These are phyloP conservation scores for Hypsizygus marmoreus DNA, from an alignment of 768 basidiomycete species.

Conservation along the genomic window DNA sequence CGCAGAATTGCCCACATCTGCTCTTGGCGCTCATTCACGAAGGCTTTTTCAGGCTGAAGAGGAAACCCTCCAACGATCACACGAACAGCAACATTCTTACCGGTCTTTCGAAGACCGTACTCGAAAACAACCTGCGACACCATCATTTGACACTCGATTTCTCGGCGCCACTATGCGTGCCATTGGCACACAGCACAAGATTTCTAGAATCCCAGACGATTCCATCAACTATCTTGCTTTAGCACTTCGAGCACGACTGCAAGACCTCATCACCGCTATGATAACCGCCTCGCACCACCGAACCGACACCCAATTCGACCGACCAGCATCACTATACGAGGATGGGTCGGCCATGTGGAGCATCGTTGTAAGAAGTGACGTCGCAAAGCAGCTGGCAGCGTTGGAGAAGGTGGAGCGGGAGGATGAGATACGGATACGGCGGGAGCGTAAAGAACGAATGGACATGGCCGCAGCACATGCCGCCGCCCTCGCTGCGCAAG, in stretches of 20 bases:
- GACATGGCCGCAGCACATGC: slow-evolving; percentile 74
- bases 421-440: slow-evolving; percentile 73
- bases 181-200: slow-evolving; percentile 67
- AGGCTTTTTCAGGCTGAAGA: slow-evolving; percentile 69
- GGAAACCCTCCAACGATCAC: slow-evolving; percentile 70
- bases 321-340: slow-evolving; percentile 63
- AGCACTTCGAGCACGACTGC: slow-evolving; percentile 73
- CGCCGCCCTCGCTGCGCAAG: slow-evolving; percentile 61
- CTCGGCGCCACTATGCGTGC: slow-evolving; percentile 69
- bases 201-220: slow-evolving; percentile 69
- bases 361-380: slow-evolving; percentile 73
- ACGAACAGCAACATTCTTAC: slow-evolving; percentile 63
- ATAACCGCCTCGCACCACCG: slow-evolving; percentile 69
- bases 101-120: slow-evolving; percentile 77
- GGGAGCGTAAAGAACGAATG: slow-evolving; percentile 77
- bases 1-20: slow-evolving; percentile 13
- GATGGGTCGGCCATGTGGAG: slow-evolving; percentile 83
- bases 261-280: slow-evolving; percentile 69
- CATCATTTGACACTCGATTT: slow-evolving; percentile 68
- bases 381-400: slow-evolving; percentile 73
- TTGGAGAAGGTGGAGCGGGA: slow-evolving; percentile 82
- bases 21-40: slow-evolving; percentile 1
- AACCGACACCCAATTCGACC: slow-evolving; percentile 68
- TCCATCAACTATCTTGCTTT: slow-evolving; percentile 77
- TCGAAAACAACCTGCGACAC: slow-evolving; percentile 70